Evolutionary conservation across 1,139 yeast species (phyloP).

Genomic region (Pichia sp.): DNA sequence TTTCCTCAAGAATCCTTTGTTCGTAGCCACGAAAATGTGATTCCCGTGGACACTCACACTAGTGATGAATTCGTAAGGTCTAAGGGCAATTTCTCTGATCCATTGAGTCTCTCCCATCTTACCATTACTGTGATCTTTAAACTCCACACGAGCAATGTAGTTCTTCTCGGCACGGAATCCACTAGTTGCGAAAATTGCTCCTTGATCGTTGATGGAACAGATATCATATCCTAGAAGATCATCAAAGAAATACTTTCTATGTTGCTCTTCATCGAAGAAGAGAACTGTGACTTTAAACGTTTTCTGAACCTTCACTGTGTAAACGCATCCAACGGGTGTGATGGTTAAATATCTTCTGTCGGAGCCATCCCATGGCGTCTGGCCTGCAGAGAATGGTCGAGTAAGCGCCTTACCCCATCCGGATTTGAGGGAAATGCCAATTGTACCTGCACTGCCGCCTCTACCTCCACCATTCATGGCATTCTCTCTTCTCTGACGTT

Average conservation of each 20-base stretch:
- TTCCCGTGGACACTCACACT: conserved; percentile 33
- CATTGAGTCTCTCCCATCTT: conserved; percentile 29
- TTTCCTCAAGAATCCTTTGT: conserved; percentile 48
- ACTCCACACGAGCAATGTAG: conserved; percentile 29
- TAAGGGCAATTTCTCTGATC: conserved; percentile 33
- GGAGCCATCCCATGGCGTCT: conserved; percentile 67
- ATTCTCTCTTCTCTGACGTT: conserved; percentile 9
- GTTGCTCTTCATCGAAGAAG: conserved; percentile 75
- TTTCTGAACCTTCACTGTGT: conserved; percentile 60
- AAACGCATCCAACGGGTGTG: conserved; percentile 75
- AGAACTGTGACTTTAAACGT: conserved; percentile 54
- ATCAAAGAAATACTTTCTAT: conserved; percentile 79
- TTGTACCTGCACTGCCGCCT: not conserved
- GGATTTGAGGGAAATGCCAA: conserved; percentile 1
- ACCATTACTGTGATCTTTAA: conserved; percentile 34
- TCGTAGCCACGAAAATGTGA: conserved; percentile 41
- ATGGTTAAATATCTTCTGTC: conserved; percentile 73
- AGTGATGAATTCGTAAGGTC: conserved; percentile 40
- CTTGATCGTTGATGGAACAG: conserved; percentile 64
- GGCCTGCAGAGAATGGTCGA: conserved; percentile 57
- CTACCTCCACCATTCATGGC: conserved; percentile 1
- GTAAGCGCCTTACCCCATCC: conserved; percentile 13
- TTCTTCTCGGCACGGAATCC: conserved; percentile 20
- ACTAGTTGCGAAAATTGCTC: conserved; percentile 56
- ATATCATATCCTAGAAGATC: conserved; percentile 67